These are phyloP conservation scores for Theobroma grandiflorum DNA, from an alignment of 441 rosid genomes.

Conservation along the genomic window DNA sequence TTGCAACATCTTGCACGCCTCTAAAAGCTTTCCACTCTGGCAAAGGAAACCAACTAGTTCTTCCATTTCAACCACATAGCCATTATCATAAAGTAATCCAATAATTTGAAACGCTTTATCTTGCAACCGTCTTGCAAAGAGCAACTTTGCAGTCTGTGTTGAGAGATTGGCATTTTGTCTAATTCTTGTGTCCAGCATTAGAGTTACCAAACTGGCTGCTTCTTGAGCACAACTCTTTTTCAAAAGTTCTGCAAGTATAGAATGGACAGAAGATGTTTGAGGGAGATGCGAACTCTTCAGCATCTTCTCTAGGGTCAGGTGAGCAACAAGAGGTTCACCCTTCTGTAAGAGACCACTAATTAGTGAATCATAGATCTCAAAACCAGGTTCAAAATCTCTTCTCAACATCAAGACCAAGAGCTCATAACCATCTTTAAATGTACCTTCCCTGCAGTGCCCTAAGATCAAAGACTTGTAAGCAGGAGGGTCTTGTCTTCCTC, in stretches of 20 bases:
- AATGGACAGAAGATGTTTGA: slow-evolving; percentile 60
- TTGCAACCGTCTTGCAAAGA: slow-evolving; percentile 48
- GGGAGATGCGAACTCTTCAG: slow-evolving; percentile 75
- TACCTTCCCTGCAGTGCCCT: slow-evolving; percentile 81
- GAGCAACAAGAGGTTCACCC: slow-evolving; percentile 70
- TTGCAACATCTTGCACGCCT: slow-evolving; percentile 61
- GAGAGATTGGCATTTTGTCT: slow-evolving; percentile 70
- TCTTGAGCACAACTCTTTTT: slow-evolving; percentile 53
- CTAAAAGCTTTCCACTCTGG: slow-evolving; percentile 51
- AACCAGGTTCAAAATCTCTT: slow-evolving; percentile 69
- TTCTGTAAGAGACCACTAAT: slow-evolving; percentile 64
- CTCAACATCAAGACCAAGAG: slow-evolving; percentile 78
- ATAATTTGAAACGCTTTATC: slow-evolving; percentile 63
- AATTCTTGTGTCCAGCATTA: slow-evolving; percentile 67
- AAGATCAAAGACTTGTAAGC: slow-evolving; percentile 70
- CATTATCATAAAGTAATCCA: slow-evolving; percentile 60
- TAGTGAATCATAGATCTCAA: slow-evolving; percentile 61
- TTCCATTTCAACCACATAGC: slow-evolving; percentile 63
- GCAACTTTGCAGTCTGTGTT: slow-evolving; percentile 57
- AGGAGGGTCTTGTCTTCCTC: slow-evolving; percentile 83
- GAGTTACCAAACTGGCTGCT: slow-evolving; percentile 54
- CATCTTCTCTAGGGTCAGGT: slow-evolving; percentile 67
- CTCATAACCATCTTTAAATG: slow-evolving; percentile 61
- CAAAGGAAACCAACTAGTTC: slow-evolving; percentile 61
- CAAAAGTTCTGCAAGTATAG: slow-evolving; percentile 64